phyloP scores from a whole-genome alignment of 2,329 filamentous ascomycete species.

The Raffaelea ambrosiae region DNA sequence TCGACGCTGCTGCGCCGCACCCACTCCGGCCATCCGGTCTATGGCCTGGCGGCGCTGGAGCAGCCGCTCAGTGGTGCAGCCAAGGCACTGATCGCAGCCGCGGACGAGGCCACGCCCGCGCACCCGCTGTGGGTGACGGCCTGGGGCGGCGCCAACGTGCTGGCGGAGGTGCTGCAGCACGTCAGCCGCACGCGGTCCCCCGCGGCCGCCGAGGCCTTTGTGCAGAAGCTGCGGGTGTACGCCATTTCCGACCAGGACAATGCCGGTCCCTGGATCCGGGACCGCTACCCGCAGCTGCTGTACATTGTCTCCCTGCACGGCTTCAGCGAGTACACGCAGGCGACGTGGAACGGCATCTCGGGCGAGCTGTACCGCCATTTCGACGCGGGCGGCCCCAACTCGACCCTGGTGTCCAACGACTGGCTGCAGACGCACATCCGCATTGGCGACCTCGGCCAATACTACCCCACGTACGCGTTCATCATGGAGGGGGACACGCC shows the following conservation, averaged over 20 bases:
- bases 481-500: constrained; percentile 45
- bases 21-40: too few species aligned
- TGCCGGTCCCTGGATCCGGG: constrained; percentile 45
- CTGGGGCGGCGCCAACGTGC: constrained; percentile 45
- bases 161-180: constrained; percentile 38
- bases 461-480: constrained; percentile 37
- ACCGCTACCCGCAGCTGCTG: constrained; percentile 42
- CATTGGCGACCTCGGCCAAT: constrained; percentile 32
- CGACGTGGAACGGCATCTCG: constrained; percentile 47
- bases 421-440: constrained; percentile 48
- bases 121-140: constrained; percentile 40
- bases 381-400: constrained; percentile 35
- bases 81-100: constrained; percentile 19
- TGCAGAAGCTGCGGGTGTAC: constrained; percentile 38
- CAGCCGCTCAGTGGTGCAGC: not conserved
- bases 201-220: constrained; percentile 24
- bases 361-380: too few species aligned
- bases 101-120: constrained; percentile 24
- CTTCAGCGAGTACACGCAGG: constrained; percentile 45
- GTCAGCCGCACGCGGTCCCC: constrained; percentile 22
- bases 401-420: constrained; percentile 35
- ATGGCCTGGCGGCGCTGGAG: not conserved
- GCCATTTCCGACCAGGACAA: constrained; percentile 53
- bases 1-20: too few species aligned
- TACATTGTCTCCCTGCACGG: constrained; percentile 48